These are phyloP conservation scores for apple (Malus domestica) DNA, from an alignment of 306 rosid species.

Conservation along the genomic window DNA sequence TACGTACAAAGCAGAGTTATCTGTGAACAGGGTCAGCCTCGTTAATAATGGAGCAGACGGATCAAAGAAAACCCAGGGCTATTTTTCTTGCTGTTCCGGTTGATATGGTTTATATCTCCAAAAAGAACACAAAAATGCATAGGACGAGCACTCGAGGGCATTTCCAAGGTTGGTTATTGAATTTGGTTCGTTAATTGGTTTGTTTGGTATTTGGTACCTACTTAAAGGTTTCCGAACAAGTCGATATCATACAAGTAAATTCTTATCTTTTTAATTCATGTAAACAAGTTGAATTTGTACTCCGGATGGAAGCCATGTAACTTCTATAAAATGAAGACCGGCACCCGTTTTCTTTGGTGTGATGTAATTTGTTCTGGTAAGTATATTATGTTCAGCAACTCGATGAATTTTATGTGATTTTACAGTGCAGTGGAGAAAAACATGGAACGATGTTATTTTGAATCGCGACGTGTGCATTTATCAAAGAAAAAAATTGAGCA, in stretches of 20 bases:
- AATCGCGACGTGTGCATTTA: not conserved
- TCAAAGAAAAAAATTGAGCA: not conserved
- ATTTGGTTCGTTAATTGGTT: conserved; percentile 23
- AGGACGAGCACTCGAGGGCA: conserved; percentile 11
- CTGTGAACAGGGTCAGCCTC: conserved; percentile 83
- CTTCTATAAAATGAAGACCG: conserved; percentile 10
- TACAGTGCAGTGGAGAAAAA: not conserved
- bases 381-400: not conserved
- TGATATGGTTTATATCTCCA: conserved; percentile 22
- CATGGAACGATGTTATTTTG: not conserved
- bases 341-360: conserved; percentile 17
- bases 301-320: conserved; percentile 26
- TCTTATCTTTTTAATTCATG: conserved; percentile 17
- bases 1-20: conserved; percentile 84
- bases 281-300: conserved; percentile 21
- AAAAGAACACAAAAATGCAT: not conserved
- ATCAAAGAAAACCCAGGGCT: conserved; percentile 47
- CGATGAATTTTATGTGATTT: not conserved
- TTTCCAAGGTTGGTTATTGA: conserved; percentile 21
- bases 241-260: conserved; percentile 31
- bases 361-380: not conserved
- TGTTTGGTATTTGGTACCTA: conserved; percentile 24
- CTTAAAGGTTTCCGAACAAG: conserved; percentile 29
- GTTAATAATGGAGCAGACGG: conserved; percentile 48
- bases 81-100: conserved; percentile 78